Conservation (phyloP, 139 green algal genomes). For the Closterium sp. region DNA sequence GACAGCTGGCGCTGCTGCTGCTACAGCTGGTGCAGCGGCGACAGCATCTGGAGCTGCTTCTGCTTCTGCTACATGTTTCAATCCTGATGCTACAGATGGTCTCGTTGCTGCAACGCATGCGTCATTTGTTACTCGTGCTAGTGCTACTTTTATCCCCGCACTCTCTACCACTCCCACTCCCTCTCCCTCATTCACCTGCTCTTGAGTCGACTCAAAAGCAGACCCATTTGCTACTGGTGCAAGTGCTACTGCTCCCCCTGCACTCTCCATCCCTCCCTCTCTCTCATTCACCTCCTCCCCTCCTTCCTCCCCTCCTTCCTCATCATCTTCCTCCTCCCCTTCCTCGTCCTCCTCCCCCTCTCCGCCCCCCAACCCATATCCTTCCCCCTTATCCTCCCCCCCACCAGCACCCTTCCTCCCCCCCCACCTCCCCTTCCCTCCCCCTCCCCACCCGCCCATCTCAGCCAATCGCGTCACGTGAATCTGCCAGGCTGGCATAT, state of each 20-base stretch:
- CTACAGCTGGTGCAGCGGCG: too few relatives aligned
- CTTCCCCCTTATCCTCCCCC: not conserved
- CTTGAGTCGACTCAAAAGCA: too few relatives aligned
- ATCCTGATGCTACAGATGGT: not conserved
- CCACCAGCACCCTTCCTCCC: not conserved
- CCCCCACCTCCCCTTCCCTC: not conserved
- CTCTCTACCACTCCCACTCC: not conserved
- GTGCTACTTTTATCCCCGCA: too few relatives aligned
- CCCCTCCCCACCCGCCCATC: not conserved
- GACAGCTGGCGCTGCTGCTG: too few relatives aligned
- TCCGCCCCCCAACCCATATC: not conserved
- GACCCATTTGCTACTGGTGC: not conserved
- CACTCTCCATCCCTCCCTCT: not conserved
- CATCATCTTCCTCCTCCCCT: not conserved
- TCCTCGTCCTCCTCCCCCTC: not conserved
- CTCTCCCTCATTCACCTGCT: too few relatives aligned
- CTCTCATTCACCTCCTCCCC: not conserved
- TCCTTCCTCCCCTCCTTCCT: not conserved
- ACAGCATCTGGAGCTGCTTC: too few relatives aligned
- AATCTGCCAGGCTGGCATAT: not conserved
- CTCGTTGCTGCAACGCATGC: too few relatives aligned
- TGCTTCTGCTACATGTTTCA: not conserved
- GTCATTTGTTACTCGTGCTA: too few relatives aligned
- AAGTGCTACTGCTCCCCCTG: not conserved
- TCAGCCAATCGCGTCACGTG: not conserved